A percentile compares a stretch with the other conserved stretches of the same genome.
These are phyloP conservation scores for Colletotrichum magnum DNA, from an alignment of 2,329 filamentous ascomycete species.

Conservation along the genomic window DNA sequence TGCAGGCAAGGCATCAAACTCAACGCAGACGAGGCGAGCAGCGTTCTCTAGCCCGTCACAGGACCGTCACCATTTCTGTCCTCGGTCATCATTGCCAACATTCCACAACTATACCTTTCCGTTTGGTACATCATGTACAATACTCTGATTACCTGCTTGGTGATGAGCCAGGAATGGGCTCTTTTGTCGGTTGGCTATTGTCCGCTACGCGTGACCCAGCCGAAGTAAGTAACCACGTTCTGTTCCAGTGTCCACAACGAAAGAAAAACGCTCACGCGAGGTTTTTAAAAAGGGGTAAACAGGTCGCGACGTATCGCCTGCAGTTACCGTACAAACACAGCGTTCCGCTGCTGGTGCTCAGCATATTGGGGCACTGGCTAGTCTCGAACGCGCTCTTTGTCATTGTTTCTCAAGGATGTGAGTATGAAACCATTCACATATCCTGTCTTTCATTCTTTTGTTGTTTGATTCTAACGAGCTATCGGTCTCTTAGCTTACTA, in stretches of 20 bases:
- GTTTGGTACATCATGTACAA: slow-evolving; percentile 11
- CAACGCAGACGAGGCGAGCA: neutral
- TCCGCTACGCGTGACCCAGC: neutral
- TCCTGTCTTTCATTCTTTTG: too few relatives aligned
- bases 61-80: neutral
- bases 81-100: slow-evolving; percentile 4
- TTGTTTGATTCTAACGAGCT: too few relatives aligned
- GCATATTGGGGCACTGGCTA: neutral
- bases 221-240: neutral
- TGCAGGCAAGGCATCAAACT: neutral
- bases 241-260: too few relatives aligned
- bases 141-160: neutral
- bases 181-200: neutral
- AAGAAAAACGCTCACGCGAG: too few relatives aligned
- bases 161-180: neutral
- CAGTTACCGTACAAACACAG: neutral
- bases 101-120: neutral
- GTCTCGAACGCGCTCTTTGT: slow-evolving; percentile 1
- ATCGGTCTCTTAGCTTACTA: too few relatives aligned
- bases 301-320: neutral
- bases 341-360: neutral
- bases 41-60: neutral
- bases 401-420: neutral
- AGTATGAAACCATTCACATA: neutral
- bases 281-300: neutral